Evolutionary conservation across 2,329 filamentous ascomycete genomes (phyloP).

Genomic region (Aureobasidium musti): DNA sequence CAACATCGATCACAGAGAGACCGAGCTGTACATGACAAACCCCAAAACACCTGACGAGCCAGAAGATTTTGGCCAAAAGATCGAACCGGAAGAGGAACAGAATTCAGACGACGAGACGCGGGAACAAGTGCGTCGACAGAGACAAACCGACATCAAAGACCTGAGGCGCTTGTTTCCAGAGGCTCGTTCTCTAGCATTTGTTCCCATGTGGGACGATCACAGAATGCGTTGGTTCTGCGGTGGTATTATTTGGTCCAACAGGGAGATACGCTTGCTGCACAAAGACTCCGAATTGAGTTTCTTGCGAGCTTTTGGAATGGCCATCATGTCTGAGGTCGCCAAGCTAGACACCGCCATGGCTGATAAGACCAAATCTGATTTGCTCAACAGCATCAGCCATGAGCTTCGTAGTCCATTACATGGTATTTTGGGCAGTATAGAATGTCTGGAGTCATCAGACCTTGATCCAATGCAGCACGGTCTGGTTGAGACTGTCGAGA

Average conservation of each 20-base stretch:
- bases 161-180: constrained; percentile 42
- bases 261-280: constrained; percentile 46
- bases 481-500: constrained; percentile 53
- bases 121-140: constrained; percentile 12
- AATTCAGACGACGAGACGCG: background rate
- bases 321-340: constrained; percentile 47
- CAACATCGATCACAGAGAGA: constrained; percentile 32
- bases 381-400: constrained; percentile 56
- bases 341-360: constrained; percentile 45
- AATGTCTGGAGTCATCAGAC: constrained; percentile 52
- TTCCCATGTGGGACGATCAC: constrained; percentile 56
- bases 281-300: constrained; percentile 47
- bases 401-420: constrained; percentile 54
- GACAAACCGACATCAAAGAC: background rate
- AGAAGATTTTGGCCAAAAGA: constrained; percentile 12
- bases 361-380: constrained; percentile 55
- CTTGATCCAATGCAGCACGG: constrained; percentile 46
- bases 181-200: constrained; percentile 52
- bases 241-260: constrained; percentile 51
- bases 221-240: constrained; percentile 46
- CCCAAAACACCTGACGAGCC: background rate
- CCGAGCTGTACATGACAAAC: background rate
- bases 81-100: constrained; percentile 6
- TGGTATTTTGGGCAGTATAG: constrained; percentile 52
- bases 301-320: constrained; percentile 48